A percentile compares a stretch with the other conserved stretches of the same genome.
These are phyloP conservation scores for Limonium bicolor DNA, from an alignment of 148 eudicot genomes.

Conservation along the genomic window DNA sequence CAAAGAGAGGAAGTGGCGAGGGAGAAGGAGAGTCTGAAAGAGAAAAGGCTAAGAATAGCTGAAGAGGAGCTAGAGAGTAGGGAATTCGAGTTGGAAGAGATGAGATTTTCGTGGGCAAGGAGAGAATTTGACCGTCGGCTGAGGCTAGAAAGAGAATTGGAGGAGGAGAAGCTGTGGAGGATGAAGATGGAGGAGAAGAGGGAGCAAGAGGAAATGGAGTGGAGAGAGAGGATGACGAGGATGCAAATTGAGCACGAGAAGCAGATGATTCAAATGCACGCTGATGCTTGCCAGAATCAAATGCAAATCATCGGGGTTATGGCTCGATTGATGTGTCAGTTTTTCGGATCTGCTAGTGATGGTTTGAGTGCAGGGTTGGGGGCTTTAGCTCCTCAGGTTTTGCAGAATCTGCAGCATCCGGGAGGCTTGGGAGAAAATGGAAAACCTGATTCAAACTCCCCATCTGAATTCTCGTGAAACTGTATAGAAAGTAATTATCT, in stretches of 20 bases:
- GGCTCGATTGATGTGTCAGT: conserved; percentile 63
- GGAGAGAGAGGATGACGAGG: conserved; percentile 65
- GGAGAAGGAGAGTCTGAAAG: conserved; percentile 23
- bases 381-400: conserved; percentile 41
- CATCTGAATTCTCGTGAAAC: conserved; percentile 51
- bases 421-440: conserved; percentile 52
- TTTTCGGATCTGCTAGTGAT: conserved; percentile 50
- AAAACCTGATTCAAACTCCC: conserved; percentile 52
- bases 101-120: conserved; percentile 33
- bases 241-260: conserved; percentile 86
- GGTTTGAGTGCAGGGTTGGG: conserved; percentile 57
- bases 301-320: conserved; percentile 60
- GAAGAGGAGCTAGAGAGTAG: conserved; percentile 24
- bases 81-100: conserved; percentile 47
- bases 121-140: conserved; percentile 33
- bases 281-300: conserved; percentile 78
- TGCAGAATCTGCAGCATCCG: conserved; percentile 62
- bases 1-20: conserved; percentile 18
- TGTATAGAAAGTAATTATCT: no score
- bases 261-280: conserved; percentile 84
- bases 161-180: conserved; percentile 47
- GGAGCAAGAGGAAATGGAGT: conserved; percentile 74
- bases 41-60: conserved; percentile 17
- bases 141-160: conserved; percentile 36
- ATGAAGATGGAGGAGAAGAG: conserved; percentile 73